Conservation (phyloP, 2,329 filamentous ascomycete species). For the Colletotrichum eremochloae region DNA sequence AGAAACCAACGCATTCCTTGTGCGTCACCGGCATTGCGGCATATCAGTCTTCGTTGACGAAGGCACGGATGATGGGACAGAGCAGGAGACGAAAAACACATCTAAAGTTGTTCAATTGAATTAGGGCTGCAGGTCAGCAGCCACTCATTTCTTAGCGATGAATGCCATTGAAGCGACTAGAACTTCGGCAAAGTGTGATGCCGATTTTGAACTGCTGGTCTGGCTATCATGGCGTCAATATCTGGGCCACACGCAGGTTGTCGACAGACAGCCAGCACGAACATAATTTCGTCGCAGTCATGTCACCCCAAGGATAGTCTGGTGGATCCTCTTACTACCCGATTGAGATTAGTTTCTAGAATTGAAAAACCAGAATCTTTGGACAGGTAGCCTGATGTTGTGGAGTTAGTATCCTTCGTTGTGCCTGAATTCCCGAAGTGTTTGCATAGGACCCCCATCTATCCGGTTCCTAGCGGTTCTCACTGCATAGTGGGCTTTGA, state of each 20-base stretch:
- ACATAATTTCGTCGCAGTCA: not conserved
- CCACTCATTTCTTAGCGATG: not conserved
- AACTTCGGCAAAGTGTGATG: not conserved
- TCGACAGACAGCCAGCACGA: not conserved
- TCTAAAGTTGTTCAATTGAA: not conserved
- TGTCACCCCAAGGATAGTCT: not conserved
- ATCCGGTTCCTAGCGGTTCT: not conserved
- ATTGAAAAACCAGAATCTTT: not conserved
- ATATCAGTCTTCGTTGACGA: constrained; percentile 16
- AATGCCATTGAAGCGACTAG: not conserved
- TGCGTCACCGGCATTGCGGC: constrained; percentile 20
- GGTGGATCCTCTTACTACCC: constrained; percentile 12
- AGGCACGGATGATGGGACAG: not conserved
- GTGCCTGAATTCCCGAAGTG: constrained; percentile 17
- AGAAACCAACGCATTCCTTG: constrained; percentile 38
- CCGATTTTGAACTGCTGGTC: too few species aligned
- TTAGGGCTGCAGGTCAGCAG: not conserved
- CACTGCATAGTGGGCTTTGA: not conserved
- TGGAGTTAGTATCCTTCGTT: constrained; percentile 23
- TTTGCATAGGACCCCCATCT: not conserved
- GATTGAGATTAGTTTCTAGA: constrained; percentile 10
- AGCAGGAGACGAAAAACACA: not conserved
- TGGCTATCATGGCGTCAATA: not conserved
- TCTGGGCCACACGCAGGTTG: not conserved
- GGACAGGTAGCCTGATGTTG: constrained; percentile 18